phyloP scores from a whole-genome alignment of 441 rosid species.

The Euphorbia schlechtendalii region DNA sequence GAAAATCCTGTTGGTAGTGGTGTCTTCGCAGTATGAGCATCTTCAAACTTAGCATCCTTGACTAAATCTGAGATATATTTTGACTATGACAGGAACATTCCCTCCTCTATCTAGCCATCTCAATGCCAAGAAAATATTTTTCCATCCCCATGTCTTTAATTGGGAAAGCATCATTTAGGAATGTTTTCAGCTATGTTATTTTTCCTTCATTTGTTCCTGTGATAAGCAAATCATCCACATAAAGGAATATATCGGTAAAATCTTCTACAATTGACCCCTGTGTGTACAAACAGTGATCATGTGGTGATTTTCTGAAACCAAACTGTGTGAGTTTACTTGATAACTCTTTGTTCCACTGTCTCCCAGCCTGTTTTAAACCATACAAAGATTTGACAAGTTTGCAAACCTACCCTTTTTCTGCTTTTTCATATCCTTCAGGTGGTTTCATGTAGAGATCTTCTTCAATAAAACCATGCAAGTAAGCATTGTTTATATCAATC shows the following conservation, averaged over 20 bases:
- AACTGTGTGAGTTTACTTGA: not conserved
- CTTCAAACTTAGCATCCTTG: not conserved
- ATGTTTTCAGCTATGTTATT: too few relatives aligned
- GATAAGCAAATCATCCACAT: not conserved
- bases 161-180: not conserved
- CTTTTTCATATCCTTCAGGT: not conserved
- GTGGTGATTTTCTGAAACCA: not conserved
- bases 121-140: not conserved
- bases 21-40: not conserved
- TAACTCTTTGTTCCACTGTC: not conserved
- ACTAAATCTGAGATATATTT: not conserved
- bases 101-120: not conserved
- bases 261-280: not conserved
- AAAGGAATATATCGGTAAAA: not conserved
- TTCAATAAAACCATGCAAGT: too few relatives aligned
- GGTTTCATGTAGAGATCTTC: not conserved
- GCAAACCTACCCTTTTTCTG: not conserved
- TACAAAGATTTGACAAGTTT: too few relatives aligned
- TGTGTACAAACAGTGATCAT: not conserved
- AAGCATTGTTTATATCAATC: not conserved
- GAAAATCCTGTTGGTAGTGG: not conserved
- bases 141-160: not conserved
- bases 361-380: too few relatives aligned
- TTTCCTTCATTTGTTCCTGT: not conserved
- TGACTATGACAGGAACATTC: not conserved